Conservation (phyloP, 2,329 filamentous ascomycete species). For the Acephala macrosclerotiorum region DNA sequence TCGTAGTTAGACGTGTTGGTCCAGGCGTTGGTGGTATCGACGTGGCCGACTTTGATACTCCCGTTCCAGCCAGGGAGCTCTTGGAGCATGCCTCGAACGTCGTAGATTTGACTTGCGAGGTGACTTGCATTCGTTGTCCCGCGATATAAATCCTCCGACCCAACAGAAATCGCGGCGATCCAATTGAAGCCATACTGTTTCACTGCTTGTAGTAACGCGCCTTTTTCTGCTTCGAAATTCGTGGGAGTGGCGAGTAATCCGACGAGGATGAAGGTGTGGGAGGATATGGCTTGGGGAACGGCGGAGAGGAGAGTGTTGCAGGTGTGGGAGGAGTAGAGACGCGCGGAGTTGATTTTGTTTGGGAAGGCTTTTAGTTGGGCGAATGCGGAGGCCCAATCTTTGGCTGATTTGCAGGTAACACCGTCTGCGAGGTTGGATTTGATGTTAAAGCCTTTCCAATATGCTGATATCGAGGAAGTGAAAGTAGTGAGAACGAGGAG, state of each 20-base stretch:
- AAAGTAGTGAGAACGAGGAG: not conserved
- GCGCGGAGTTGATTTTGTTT: not conserved
- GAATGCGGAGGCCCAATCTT: not conserved
- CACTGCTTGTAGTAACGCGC: constrained; percentile 73
- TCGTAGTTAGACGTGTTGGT: constrained; percentile 73
- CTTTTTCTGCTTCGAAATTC: constrained; percentile 74
- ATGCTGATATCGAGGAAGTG: not conserved
- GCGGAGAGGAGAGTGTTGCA: constrained; percentile 62
- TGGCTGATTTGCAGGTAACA: not conserved
- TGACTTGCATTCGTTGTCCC: constrained; percentile 56
- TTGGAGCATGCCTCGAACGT: not conserved
- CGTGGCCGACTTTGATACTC: constrained; percentile 13
- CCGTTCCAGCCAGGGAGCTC: constrained; percentile 1
- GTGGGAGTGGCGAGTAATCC: constrained; percentile 70
- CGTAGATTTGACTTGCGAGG: constrained; percentile 6
- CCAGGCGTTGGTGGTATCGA: constrained; percentile 80
- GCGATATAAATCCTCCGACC: constrained; percentile 85
- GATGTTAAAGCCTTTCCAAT: constrained; percentile 3
- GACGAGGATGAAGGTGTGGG: constrained; percentile 78
- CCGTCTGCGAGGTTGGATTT: constrained; percentile 3
- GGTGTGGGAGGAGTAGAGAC: constrained; percentile 11
- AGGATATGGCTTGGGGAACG: constrained; percentile 82
- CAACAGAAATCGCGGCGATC: constrained; percentile 82
- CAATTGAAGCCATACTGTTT: constrained; percentile 69
- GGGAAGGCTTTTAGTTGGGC: constrained; percentile 2